These are phyloP conservation scores for Aspergillus hortae DNA, from an alignment of 2,329 filamentous ascomycete genomes.

Conservation along the genomic window DNA sequence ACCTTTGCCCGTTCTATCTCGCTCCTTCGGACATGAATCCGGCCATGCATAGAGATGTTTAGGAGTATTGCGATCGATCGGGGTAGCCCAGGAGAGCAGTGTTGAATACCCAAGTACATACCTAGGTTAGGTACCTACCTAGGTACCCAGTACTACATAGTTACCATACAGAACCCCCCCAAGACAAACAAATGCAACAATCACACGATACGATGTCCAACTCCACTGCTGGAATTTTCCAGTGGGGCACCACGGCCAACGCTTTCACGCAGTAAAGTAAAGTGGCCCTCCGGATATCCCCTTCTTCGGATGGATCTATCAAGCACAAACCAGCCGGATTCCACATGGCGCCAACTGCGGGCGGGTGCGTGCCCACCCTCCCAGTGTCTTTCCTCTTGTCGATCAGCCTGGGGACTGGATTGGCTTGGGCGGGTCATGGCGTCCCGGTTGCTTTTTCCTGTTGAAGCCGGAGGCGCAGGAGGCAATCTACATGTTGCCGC, in stretches of 20 bases:
- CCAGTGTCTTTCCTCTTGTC: not conserved
- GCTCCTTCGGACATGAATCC: not conserved
- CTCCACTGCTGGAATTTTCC: conserved; percentile 1
- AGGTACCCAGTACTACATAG: too few species aligned
- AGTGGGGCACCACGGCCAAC: not conserved
- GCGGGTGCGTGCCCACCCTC: not conserved
- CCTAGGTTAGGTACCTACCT: too few species aligned
- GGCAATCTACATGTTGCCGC: conserved; percentile 23
- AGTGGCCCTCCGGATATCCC: not conserved
- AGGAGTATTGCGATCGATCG: not conserved
- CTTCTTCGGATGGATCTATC: not conserved
- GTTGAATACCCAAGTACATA: too few species aligned
- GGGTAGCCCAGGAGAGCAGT: too few species aligned
- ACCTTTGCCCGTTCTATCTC: conserved; percentile 2
- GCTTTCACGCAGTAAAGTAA: not conserved
- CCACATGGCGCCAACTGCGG: not conserved
- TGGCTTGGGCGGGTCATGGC: not conserved
- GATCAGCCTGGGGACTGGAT: not conserved
- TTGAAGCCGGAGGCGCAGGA: not conserved
- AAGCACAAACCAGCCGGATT: not conserved
- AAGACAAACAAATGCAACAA: not conserved
- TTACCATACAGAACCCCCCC: too few species aligned
- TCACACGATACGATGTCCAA: not conserved
- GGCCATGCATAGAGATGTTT: not conserved
- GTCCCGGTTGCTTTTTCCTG: not conserved